Base-by-base conservation (phyloP, 495 filamentous ascomycete species). In the Talaromyces liani region DNA sequence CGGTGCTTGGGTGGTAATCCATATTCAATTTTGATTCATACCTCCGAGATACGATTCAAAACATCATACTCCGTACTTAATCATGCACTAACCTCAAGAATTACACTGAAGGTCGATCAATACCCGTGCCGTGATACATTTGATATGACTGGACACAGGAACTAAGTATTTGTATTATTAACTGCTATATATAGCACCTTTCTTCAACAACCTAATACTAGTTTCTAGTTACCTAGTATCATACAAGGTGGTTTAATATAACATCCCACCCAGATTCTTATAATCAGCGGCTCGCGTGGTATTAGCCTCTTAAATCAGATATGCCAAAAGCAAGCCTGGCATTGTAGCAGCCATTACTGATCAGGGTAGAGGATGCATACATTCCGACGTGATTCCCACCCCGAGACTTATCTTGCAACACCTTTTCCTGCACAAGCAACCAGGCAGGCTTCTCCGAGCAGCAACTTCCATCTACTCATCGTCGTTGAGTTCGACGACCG, bases 401-500 rank as follows among this genome's bases (percentile, higher is more conserved):
- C 54, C 29, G n/a, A 24, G 29, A 31, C 54, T 31, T 22, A 16
- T 25, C 54, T 56, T 56, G 31, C 25, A 59, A 10, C n/a, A 59
- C 12, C 31, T 7, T 4, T 39, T 59, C 31, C 56, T 59, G 56
- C 22, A 29, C 56, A 59, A 59, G 25, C 29, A 59, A 12, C 29
- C 16, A 39, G 31, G 27, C 56, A 24, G 56, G 31, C 56, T 39
- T 59, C 31, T 59, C 14, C n/a, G 56, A 59, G 29, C 6, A 39
- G 56, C 56, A 49, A 49, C 7, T 49, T 49, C 18, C 45, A 49
- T 77, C 72, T 82, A 81, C 76, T 83, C 81, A 70, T 85, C 77
- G 60, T 82, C 81, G 29, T 77, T 65, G 58, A 82, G 69, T 71
- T 85, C 80, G 66, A 84, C 45, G 24, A 75, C 76, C 1, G 79